Base-by-base conservation (phyloP, 495 filamentous ascomycete genomes). In the Trichoderma asperelloides region DNA sequence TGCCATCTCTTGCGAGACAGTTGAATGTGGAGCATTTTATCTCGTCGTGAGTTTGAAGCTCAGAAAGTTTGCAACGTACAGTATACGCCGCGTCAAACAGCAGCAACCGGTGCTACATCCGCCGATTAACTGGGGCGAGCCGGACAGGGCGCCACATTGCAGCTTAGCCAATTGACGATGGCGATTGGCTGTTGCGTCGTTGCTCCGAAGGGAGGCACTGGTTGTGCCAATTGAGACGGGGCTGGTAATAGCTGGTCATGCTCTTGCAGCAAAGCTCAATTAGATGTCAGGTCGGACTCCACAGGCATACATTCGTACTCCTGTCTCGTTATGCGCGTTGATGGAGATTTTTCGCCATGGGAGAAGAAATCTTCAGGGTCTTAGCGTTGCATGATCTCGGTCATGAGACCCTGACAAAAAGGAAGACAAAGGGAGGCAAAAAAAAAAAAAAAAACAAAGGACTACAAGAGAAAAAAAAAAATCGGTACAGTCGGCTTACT, bases 121-220 rank as follows among this genome's bases (percentile, higher is more conserved):
- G 55, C 25, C 55, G 55, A 28, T 23, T 15, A 30, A 13, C 30
- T 30, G 55, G 55, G 25, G 55, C 27, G 55, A 60, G 28, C 27
- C 27, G 55, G 25, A 60, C 55, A 60, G 55, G 55, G 55, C 55
- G 55, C 55, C 55, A 60, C 55, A 25, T 60, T 60, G 55, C 55
- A 60, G 55, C 55, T 60, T 25, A 30, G 47, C 27, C 55, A 60
- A 60, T 60, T 60, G 55, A 60, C 55, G 0, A 30, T 18, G 55
- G 55, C 55, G 12, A 60, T 60, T 60, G 55, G 55, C 55, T 60
- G 25, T n/a, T 21, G 23, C 9, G 23, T 57, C 5, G 9, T 21
- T 25, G 4, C 30, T 30, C 55, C 28, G 23, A 28, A 60, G 27
- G 55, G 25, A 30, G 55, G 55, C 27, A 60, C 30, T 60, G 55